A percentile compares a stretch with the other conserved stretches of the same genome.
Evolutionary conservation across 257 asterid species (phyloP).

Genomic region (Plantago major): DNA sequence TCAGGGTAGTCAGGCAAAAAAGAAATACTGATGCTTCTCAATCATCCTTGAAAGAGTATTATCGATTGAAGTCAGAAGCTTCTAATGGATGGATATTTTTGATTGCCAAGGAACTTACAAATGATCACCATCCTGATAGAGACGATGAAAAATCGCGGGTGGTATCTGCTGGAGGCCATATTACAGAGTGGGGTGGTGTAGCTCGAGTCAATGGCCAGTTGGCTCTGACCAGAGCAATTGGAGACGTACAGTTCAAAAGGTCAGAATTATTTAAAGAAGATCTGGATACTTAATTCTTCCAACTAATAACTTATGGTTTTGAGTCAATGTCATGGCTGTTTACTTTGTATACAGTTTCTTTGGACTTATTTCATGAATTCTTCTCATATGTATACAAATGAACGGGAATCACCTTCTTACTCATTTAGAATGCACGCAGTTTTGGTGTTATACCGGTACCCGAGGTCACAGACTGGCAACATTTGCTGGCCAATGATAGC

Average conservation of each 20-base stretch:
- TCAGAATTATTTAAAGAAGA: constrained; percentile 20
- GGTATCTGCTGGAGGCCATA: constrained; percentile 89
- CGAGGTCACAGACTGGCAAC: constrained; percentile 96
- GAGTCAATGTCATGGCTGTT: constrained; percentile 10
- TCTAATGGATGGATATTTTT: constrained; percentile 65
- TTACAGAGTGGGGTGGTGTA: constrained; percentile 83
- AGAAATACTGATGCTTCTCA: constrained; percentile 44
- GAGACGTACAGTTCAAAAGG: constrained; percentile 82
- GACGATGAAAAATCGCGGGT: constrained; percentile 84
- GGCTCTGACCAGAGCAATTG: constrained; percentile 94
- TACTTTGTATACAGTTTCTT: constrained; percentile 1
- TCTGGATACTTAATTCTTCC: constrained; percentile 1
- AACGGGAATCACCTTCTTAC: constrained; percentile 20
- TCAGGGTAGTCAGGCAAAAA: constrained; percentile 62
- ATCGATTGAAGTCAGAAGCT: constrained; percentile 54
- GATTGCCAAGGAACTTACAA: constrained; percentile 79
- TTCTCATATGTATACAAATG: background rate
- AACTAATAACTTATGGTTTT: constrained; percentile 3
- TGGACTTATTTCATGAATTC: constrained; percentile 11
- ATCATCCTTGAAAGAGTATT: constrained; percentile 48
- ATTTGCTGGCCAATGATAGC: constrained; percentile 73
- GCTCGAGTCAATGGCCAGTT: constrained; percentile 93
- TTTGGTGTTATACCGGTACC: constrained; percentile 95
- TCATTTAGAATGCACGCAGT: constrained; percentile 41
- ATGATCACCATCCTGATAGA: constrained; percentile 96